Percentiles rank a stretch among this genome's conserved stretches.
Conservation (phyloP, 2,329 filamentous ascomycete species). For the Colletotrichum theobromicola region DNA sequence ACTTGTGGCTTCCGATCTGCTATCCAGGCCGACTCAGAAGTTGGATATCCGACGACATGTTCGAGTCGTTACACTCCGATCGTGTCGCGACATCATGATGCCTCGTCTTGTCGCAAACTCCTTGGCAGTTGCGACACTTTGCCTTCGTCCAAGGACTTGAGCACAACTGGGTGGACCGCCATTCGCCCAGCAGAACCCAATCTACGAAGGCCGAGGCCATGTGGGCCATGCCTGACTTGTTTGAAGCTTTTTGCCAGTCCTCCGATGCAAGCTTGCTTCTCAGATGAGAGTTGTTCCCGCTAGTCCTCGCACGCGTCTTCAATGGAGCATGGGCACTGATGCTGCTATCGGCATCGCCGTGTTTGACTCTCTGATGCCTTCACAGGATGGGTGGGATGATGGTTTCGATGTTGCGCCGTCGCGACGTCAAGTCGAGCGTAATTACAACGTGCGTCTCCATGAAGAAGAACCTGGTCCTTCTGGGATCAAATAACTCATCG, state of each 20-base stretch:
- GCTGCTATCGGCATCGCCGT: not conserved
- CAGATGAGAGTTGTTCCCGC: not conserved
- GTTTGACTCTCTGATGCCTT: not conserved
- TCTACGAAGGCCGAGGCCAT: not conserved
- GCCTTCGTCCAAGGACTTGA: not conserved
- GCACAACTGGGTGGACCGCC: not conserved
- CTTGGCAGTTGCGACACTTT: not conserved
- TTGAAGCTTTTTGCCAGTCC: not conserved
- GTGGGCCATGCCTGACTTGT: not conserved
- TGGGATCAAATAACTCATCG: not conserved
- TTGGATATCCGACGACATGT: not conserved
- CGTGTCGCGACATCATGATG: not conserved
- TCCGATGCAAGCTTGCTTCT: not conserved
- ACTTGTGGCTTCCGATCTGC: not conserved
- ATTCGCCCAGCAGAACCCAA: not conserved
- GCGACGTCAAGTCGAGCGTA: not conserved
- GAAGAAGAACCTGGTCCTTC: not conserved
- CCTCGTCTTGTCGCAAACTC: not conserved
- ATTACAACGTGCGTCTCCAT: not conserved
- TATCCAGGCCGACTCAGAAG: not conserved
- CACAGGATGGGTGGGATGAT: not conserved
- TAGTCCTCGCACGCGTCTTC: not conserved
- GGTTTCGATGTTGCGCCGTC: not conserved
- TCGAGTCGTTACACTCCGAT: not conserved
- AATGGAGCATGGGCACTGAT: not conserved